Evolutionary conservation across 495 filamentous ascomycete species (phyloP).

Genomic region (Chlorociboria aeruginascens): DNA sequence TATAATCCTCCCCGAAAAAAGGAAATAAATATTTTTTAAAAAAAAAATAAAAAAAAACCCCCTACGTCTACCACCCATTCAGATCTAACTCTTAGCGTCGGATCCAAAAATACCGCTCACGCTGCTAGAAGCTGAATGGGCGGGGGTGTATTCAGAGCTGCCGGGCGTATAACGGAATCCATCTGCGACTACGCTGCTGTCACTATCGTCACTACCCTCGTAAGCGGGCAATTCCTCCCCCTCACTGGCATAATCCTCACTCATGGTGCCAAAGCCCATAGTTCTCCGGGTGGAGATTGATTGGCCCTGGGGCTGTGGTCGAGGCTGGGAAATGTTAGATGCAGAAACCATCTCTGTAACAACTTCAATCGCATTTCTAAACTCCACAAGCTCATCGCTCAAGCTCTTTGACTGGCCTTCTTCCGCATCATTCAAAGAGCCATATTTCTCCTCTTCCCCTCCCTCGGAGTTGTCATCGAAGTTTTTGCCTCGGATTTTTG

Average conservation of each 20-base stretch:
- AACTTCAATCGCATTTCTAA: slow-evolving; percentile 32
- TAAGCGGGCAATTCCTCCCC: slow-evolving; percentile 27
- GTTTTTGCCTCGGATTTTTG: slow-evolving; percentile 5
- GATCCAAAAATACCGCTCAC: slow-evolving; percentile 15
- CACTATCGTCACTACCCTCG: slow-evolving; percentile 21
- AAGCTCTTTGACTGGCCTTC: slow-evolving; percentile 23
- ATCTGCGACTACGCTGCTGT: slow-evolving; percentile 22
- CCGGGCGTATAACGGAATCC: slow-evolving; percentile 26
- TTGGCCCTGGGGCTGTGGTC: not conserved
- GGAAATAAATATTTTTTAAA: too few species aligned
- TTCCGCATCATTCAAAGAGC: slow-evolving; percentile 22
- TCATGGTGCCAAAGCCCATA: slow-evolving; percentile 9
- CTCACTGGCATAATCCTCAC: slow-evolving; percentile 1
- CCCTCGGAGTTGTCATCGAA: slow-evolving; percentile 4
- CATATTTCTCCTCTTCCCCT: slow-evolving; percentile 14
- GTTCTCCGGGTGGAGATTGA: not conserved
- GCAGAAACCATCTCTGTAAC: slow-evolving; percentile 31
- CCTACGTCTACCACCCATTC: not conserved
- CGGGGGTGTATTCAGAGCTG: slow-evolving; percentile 13
- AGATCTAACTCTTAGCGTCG: slow-evolving; percentile 6
- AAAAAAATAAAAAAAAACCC: not conserved
- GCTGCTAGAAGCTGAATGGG: slow-evolving; percentile 7
- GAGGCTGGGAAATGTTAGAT: not conserved
- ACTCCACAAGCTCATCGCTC: slow-evolving; percentile 33
- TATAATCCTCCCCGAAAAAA: not conserved